These are phyloP conservation scores for Chalaropsis thielavioides DNA, from an alignment of 2,329 filamentous ascomycete species.

Conservation along the genomic window DNA sequence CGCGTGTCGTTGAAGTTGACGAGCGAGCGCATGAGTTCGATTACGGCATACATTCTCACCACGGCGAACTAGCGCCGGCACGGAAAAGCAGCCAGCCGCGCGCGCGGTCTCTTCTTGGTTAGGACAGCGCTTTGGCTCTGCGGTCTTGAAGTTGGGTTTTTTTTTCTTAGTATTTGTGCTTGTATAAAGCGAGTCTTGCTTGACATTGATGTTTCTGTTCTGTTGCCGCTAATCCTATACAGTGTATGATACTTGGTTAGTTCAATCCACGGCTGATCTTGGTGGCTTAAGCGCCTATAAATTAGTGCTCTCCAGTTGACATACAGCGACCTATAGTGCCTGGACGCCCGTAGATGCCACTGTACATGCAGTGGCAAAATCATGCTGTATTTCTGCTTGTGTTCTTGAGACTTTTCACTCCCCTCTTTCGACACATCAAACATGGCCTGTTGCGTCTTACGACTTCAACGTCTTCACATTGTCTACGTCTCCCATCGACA, in stretches of 20 bases:
- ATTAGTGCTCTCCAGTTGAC: too few species aligned
- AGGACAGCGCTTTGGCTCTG: neutral
- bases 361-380: neutral
- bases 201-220: neutral
- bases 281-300: too few species aligned
- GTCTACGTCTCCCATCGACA: neutral
- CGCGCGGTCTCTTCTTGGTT: neutral
- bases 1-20: slow-evolving; percentile 85
- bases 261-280: neutral
- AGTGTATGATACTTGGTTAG: neutral
- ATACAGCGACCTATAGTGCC: neutral
- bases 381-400: neutral
- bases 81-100: neutral
- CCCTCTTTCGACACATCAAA: too few species aligned
- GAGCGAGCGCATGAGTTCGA: slow-evolving; percentile 71
- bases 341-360: neutral
- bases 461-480: neutral
- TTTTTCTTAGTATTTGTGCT: slow-evolving; percentile 1
- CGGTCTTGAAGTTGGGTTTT: slow-evolving; percentile 11
- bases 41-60: slow-evolving; percentile 42
- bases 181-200: neutral
- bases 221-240: neutral
- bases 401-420: neutral
- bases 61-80: slow-evolving; percentile 29
- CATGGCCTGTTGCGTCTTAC: too few species aligned